Evolutionary conservation across 257 asterid species (phyloP), one percentile per base, ranked within the genome.

Genomic region (Striga asiatica): DNA sequence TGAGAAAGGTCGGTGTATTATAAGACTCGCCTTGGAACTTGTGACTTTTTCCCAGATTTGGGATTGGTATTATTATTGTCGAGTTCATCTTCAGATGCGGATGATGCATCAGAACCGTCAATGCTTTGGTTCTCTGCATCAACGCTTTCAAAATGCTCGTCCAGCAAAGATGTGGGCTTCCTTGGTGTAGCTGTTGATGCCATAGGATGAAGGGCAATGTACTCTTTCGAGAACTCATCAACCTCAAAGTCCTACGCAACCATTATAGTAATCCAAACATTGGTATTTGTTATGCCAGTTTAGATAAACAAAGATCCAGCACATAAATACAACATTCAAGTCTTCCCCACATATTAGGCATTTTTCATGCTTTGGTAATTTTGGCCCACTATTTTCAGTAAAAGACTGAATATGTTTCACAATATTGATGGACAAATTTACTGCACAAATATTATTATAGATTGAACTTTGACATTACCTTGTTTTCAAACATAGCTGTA

Each of bases 121-220:
- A 61, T 46, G 59, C 77, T 73, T 57, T 62, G 65, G 31, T 78
- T 75, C 29, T 81, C 94, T 19, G 65, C 95, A 46, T 67, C 50
- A 61, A 81, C 70, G 56, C 79, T 70, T 65, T 78, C 92, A 72
- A 91, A 91, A 74, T 91, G 95, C 69, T 91, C 92, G 66, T 81
- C 85, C 18, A 91, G 68, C 72, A 84, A 76, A 56, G 94, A 73
- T 21, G n/a, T n/a, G n/a, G 79, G 72, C 62, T 77, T 78, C 62
- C 82, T 79, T 29, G n/a, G n/a, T n/a, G 74, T 68, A 12, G 85
- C 51, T 49, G 80, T 57, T 52, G 87, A 55, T 60, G 91, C 64
- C 69, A 85, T 62, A 5, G 98, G 98, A 65, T 91, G 96, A 73
- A 82, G 69, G 28, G 85, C 88, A 62, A 50, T 50, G 68, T 84